A percentile compares a stretch with the other conserved stretches of the same genome.
These are phyloP conservation scores for Saccharomycopsis vini DNA, from an alignment of 805 yeast species.

Conservation along the genomic window DNA sequence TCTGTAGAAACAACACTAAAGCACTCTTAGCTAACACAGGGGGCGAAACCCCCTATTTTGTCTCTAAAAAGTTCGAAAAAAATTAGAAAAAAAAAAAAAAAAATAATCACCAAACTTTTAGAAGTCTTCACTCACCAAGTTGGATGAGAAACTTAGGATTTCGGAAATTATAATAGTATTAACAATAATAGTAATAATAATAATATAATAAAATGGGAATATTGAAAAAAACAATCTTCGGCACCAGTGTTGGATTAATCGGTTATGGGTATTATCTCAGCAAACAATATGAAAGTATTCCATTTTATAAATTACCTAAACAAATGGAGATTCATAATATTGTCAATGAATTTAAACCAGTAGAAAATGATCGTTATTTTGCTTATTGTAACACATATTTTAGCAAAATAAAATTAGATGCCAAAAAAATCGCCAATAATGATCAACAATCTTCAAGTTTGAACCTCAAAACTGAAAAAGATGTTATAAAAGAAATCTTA, in stretches of 20 bases:
- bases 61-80: neutral
- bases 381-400: constrained; percentile 18
- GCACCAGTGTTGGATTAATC: constrained; percentile 1
- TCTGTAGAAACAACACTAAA: too few species aligned
- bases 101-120: too few species aligned
- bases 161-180: too few species aligned
- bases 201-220: constrained; percentile 12
- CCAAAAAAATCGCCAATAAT: constrained; percentile 6
- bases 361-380: constrained; percentile 11
- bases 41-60: too few species aligned
- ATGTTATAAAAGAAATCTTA: constrained; percentile 4
- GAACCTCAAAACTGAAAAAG: constrained; percentile 2
- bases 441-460: too few species aligned
- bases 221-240: constrained; percentile 9
- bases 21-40: too few species aligned
- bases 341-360: constrained; percentile 6
- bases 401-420: constrained; percentile 8
- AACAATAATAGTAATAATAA: too few species aligned
- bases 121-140: neutral
- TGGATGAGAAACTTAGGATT: neutral
- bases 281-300: constrained; percentile 16
- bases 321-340: constrained; percentile 12
- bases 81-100: neutral
- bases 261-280: constrained; percentile 18
- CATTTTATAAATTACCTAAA: constrained; percentile 16